Base-by-base conservation (phyloP, 768 basidiomycete genomes). In the Xerocomus potaroensis region DNA sequence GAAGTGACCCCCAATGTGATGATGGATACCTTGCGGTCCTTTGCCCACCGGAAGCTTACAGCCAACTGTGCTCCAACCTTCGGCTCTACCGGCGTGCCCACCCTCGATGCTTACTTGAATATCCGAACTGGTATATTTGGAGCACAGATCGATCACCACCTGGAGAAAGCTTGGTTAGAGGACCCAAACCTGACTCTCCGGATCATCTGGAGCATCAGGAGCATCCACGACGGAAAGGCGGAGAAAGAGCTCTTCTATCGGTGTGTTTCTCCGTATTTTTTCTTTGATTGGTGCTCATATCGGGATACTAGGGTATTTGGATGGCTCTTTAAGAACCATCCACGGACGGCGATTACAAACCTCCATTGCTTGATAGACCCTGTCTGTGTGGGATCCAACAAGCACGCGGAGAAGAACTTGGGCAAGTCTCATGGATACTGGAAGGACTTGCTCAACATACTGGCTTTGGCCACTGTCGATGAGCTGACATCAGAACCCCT, bases 401-500 rank as follows among this genome's bases (percentile, higher is more conserved):
- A 48, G 30, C 31, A 19, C 10, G 7, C 26, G 11, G 19, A 42
- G 12, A 48, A 23, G 41, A 53, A 29, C 37, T 23, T 16, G 9
- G 30, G 58, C 26, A 43, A 54, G 16, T 49, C 72, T 4, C 84
- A 87, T 40, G 85, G 85, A 0, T 85, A 81, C 56, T 87, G 83
- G 81, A 87, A 89, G 58, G 86, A 87, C 54, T 70, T 87, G 18
- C 73, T 85, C 43, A 82, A 85, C 42, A 79, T 88, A 40, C 69
- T 87, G 5, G 72, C 77, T 4, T 71, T 88, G 23, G 80, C 79
- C 10, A 71, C 79, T 1, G 61, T 72, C 14, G 76, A 73, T 47
- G 69, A 85, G 49, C 72, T 87, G 18, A 43, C 31, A 18, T 49
- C 58, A 12, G 42, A 15, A 1, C 32, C 51, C 10, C 27, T 51